Conservation (phyloP, 169 alveolate species). For the Perkinsus olseni region DNA sequence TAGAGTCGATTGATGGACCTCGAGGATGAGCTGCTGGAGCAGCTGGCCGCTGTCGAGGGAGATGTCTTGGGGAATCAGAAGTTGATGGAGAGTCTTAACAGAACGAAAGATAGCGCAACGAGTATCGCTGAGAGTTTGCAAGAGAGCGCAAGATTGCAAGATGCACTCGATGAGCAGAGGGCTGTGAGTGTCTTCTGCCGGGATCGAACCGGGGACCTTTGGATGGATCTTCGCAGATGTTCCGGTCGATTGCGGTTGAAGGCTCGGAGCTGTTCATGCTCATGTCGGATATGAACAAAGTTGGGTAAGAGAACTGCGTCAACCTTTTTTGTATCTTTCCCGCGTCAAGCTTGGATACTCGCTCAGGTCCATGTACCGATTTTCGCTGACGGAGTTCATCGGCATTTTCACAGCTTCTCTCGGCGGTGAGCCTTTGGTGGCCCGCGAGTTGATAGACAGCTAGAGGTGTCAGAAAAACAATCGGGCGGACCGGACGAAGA, state of each 20-base stretch:
- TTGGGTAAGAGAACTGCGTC: constrained; percentile 55
- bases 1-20: constrained; percentile 49
- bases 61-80: constrained; percentile 74
- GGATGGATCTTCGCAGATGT: constrained; percentile 44
- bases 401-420: constrained; percentile 46
- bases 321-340: background rate
- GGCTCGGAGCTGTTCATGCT: constrained; percentile 73
- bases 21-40: constrained; percentile 68
- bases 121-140: constrained; percentile 59
- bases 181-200: background rate
- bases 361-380: constrained; percentile 68
- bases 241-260: constrained; percentile 62
- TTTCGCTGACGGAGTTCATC: constrained; percentile 70
- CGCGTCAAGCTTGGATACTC: background rate
- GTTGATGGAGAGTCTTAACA: constrained; percentile 64
- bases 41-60: constrained; percentile 73
- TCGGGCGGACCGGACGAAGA: constrained; percentile 40
- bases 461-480: background rate
- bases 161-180: constrained; percentile 73
- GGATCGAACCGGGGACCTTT: background rate
- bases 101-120: constrained; percentile 63
- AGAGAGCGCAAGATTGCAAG: constrained; percentile 62
- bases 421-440: background rate
- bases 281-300: constrained; percentile 58
- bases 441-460: constrained; percentile 43